phyloP scores from a whole-genome alignment of 1,139 yeast species.

The Geotrichum citri-aurantii region DNA sequence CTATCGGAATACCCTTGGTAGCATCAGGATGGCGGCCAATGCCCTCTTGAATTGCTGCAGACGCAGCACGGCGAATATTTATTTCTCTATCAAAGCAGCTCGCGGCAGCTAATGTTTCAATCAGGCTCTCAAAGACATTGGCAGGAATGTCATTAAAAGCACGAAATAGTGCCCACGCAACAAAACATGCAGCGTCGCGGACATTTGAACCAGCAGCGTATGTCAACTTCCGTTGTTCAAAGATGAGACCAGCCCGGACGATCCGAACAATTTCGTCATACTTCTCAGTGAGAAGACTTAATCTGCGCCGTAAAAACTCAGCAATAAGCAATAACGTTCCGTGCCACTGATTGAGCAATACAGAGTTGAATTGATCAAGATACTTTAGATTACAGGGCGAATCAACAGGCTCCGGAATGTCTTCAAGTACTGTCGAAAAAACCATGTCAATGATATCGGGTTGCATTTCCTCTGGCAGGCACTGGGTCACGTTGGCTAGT shows the following conservation, averaged over 20 bases:
- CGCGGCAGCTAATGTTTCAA: constrained; percentile 40
- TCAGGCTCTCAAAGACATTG: constrained; percentile 25
- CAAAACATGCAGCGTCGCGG: constrained; percentile 79
- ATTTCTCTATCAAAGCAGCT: constrained; percentile 69
- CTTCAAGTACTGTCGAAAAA: constrained; percentile 30
- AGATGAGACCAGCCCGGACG: constrained; percentile 42
- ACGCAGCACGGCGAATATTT: constrained; percentile 69
- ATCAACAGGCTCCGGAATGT: constrained; percentile 10
- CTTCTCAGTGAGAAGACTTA: constrained; percentile 14
- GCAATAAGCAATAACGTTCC: constrained; percentile 44
- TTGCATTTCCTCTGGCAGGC: constrained; percentile 32
- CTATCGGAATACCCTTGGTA: constrained; percentile 42
- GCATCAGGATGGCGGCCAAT: constrained; percentile 62
- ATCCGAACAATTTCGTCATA: constrained; percentile 28
- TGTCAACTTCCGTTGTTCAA: constrained; percentile 49
- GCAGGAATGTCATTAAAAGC: constrained; percentile 33
- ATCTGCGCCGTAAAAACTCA: constrained; percentile 38
- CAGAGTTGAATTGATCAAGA: constrained; percentile 22
- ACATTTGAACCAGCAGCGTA: constrained; percentile 59
- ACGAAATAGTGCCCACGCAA: constrained; percentile 59
- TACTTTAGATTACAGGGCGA: constrained; percentile 1
- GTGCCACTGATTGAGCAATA: constrained; percentile 40
- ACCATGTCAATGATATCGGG: constrained; percentile 36
- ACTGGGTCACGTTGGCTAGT: constrained; percentile 37
- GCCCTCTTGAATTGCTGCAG: constrained; percentile 83